Base-by-base conservation (phyloP, 2,329 filamentous ascomycete genomes). In the Orbilia oligospora region DNA sequence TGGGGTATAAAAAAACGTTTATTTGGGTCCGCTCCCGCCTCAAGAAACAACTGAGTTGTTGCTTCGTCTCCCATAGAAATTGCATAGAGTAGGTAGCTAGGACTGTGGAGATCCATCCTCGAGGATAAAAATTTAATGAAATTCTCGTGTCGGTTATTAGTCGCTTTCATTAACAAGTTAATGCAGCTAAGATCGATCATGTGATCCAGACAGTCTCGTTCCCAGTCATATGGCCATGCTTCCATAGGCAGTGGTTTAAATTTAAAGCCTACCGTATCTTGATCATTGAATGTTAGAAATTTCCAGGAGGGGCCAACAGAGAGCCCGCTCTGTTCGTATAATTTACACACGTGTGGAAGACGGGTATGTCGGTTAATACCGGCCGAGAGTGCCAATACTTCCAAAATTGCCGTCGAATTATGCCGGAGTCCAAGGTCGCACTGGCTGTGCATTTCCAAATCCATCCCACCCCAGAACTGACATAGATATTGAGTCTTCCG, bases 21-120 rank as follows among this genome's bases (percentile, higher is more conserved):
- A 12, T 36, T 36, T 9, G 64, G 64, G 38, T 67, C 14, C 18
- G 48, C 64, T 5, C 30, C 33, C 27, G 44, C 46, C 0, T 67
- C 33, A 4, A 67, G 64, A 18, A 67, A 22, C 16, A 14, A 55
- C 30, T 44, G 18, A 3, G 16, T 27, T 3, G 20, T 44, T 16
- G 16, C 3, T 18, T 44, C 64, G 3, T 67, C 64, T 9, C 18
- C 48, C 14, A 16, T 5, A 5, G 24, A 5, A 41, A 67, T 10
- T 1, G 48, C 48, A 5, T 24, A 36, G 1, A 67, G 33, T 1
- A 67, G 18, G 38, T 67, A 55, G 6, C 16, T 6, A 1, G 9
- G 33, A 5, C 5, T 27, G 8, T 22, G 30, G 22, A n/a, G 27
- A 27, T 55, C 18, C 8, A 53, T 67, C 8, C 5, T n/a, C 12